phyloP scores from a whole-genome alignment of 2,329 filamentous ascomycete genomes.

The Fusarium nodosum region DNA sequence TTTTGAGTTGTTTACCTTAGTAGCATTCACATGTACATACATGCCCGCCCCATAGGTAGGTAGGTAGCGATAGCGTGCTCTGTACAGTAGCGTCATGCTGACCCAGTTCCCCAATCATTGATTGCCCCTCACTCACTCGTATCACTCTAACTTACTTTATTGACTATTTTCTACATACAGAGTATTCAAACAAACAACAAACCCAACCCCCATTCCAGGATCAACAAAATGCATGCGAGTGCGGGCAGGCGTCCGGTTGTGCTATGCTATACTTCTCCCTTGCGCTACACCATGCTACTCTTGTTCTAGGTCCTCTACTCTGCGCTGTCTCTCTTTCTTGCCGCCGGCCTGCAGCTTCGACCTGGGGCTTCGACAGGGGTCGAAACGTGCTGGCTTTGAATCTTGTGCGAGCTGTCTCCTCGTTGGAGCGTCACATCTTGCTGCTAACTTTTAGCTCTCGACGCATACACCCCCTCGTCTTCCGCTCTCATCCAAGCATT shows the following conservation, averaged over 20 bases:
- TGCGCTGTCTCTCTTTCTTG: conserved; percentile 38
- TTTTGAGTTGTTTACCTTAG: conserved; percentile 30
- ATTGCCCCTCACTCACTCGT: conserved; percentile 23
- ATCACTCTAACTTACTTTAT: background rate
- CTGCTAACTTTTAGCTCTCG: conserved; percentile 31
- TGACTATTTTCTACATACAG: background rate
- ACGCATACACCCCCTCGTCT: conserved; percentile 18
- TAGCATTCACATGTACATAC: background rate
- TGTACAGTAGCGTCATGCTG: conserved; percentile 38
- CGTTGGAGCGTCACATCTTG: conserved; percentile 36
- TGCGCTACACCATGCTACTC: background rate
- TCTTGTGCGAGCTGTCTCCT: conserved; percentile 24
- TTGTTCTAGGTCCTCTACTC: background rate
- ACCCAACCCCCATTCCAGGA: conserved; percentile 11
- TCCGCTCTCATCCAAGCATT: conserved; percentile 40
- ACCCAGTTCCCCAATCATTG: conserved; percentile 25
- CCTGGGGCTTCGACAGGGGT: conserved; percentile 35
- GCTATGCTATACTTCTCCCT: conserved; percentile 4
- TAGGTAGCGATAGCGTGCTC: background rate
- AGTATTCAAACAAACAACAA: conserved; percentile 22
- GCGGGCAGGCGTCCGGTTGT: conserved; percentile 19
- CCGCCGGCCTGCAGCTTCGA: conserved; percentile 36
- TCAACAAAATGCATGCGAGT: conserved; percentile 33
- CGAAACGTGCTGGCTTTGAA: conserved; percentile 37
- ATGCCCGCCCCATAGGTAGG: background rate